These are phyloP conservation scores for Rhodomyrtus psidioides DNA, from an alignment of 441 rosid genomes.

Conservation along the genomic window DNA sequence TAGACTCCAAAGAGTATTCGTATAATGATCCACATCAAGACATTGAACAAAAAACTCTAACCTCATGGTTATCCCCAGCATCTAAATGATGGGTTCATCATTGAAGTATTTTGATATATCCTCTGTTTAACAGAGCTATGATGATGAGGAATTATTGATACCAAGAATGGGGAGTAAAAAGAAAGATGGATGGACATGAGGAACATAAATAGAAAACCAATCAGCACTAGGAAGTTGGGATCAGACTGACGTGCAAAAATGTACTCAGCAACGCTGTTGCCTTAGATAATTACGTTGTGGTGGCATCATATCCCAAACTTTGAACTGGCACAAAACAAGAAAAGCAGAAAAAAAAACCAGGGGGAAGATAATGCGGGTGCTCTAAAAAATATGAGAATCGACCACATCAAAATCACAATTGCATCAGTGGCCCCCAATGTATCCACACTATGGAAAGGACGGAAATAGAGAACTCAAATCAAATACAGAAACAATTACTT, in stretches of 20 bases:
- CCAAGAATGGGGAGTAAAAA: not conserved
- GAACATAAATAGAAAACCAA: not conserved
- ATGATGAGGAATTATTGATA: not conserved
- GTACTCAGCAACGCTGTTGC: constrained; percentile 12
- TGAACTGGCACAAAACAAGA: not conserved
- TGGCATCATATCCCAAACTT: constrained; percentile 14
- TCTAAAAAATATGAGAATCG: not conserved
- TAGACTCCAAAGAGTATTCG: not conserved
- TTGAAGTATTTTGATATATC: not conserved
- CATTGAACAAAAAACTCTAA: not conserved
- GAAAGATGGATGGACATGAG: not conserved
- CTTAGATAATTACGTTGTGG: constrained; percentile 2
- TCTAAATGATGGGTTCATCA: not conserved
- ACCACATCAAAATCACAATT: not conserved
- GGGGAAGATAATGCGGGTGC: not conserved
- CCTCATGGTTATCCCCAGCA: not conserved
- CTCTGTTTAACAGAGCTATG: not conserved
- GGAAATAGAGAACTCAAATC: not conserved
- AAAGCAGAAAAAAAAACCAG: not conserved
- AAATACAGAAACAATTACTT: not conserved
- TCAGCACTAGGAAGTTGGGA: not conserved
- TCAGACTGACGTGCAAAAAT: constrained; percentile 27
- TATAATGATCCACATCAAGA: not conserved
- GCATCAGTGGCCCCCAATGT: not conserved
- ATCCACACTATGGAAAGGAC: not conserved